Evolutionary conservation across 2,329 filamentous ascomycete genomes (phyloP).

Genomic region (Berkeleyomyces rouxiae): DNA sequence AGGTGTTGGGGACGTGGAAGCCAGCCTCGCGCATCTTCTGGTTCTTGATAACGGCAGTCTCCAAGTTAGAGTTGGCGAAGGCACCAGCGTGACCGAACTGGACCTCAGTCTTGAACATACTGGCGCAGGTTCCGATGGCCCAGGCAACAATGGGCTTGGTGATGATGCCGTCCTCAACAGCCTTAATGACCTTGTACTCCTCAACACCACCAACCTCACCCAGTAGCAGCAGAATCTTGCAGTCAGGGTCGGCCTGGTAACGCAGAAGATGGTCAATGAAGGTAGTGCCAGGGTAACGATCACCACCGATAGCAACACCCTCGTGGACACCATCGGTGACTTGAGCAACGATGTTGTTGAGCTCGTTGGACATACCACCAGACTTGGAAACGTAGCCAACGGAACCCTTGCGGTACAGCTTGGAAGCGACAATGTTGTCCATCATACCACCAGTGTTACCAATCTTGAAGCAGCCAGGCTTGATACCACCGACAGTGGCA

Average conservation of each 20-base stretch:
- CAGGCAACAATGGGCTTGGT: constrained; percentile 98
- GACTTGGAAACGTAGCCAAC: constrained; percentile 99
- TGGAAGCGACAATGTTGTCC: constrained; percentile 99
- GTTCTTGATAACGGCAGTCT: constrained; percentile 95
- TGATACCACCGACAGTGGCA: constrained; percentile 96
- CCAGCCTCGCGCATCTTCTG: constrained; percentile 89
- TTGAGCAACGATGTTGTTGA: constrained; percentile 98
- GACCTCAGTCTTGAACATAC: constrained; percentile 99
- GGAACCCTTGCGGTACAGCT: constrained; percentile 98
- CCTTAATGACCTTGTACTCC: constrained; percentile 98
- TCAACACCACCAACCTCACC: constrained; percentile 99
- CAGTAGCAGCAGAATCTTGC: constrained; percentile 91
- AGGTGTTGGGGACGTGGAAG: constrained; percentile 86
- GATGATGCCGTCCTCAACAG: constrained; percentile 83
- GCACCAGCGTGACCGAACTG: constrained; percentile 98
- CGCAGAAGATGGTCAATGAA: constrained; percentile 97
- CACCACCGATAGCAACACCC: constrained; percentile 98
- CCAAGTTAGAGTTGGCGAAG: constrained; percentile 97
- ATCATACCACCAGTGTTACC: constrained; percentile 99
- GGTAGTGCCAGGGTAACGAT: constrained; percentile 94
- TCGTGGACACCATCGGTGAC: constrained; percentile 97
- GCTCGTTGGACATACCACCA: constrained; percentile 99
- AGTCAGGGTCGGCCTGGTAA: constrained; percentile 90
- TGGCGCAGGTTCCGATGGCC: constrained; percentile 97
- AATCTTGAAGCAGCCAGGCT: constrained; percentile 98